Evolutionary conservation across 805 yeast genomes (phyloP).

Genomic region (Kodamaea nitidulidarum): DNA sequence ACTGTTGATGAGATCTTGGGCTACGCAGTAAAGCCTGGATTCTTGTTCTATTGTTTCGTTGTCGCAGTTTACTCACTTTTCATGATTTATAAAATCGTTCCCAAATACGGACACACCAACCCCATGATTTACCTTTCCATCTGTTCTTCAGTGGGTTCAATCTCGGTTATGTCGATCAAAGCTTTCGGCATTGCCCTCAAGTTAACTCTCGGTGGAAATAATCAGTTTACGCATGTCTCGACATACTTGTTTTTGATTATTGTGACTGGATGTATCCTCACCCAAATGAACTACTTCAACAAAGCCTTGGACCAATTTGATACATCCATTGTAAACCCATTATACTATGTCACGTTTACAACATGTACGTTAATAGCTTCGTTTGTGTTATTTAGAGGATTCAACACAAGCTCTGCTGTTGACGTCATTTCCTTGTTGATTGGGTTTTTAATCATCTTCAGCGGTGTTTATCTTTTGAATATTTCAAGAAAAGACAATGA

Average conservation of each 20-base stretch:
- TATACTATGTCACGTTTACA: conserved; percentile 87
- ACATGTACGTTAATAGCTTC: conserved; percentile 84
- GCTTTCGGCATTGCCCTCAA: conserved; percentile 91
- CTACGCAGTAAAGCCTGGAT: conserved; percentile 77
- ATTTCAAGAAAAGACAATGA: conserved; percentile 65
- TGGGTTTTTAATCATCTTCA: conserved; percentile 82
- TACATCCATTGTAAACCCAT: conserved; percentile 86
- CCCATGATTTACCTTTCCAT: conserved; percentile 89
- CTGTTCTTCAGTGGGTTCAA: conserved; percentile 86
- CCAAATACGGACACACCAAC: conserved; percentile 69
- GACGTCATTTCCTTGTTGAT: conserved; percentile 77
- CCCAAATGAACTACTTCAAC: conserved; percentile 92
- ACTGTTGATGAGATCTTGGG: conserved; percentile 84
- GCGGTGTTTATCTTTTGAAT: conserved; percentile 81
- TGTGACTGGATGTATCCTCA: conserved; percentile 75
- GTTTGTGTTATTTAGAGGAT: conserved; percentile 79
- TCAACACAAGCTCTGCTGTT: conserved; percentile 76
- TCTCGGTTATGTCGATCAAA: conserved; percentile 86
- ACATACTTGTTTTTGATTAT: conserved; percentile 78
- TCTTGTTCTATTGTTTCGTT: conserved; percentile 57
- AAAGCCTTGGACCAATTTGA: conserved; percentile 92
- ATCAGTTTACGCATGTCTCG: conserved; percentile 80
- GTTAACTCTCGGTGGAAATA: conserved; percentile 77
- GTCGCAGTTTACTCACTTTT: conserved; percentile 68
- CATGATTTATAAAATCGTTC: conserved; percentile 82